Percentiles rank a stretch among this genome's conserved stretches.
Conservation (phyloP, 352 stramenopile species). For the Peronospora belbahrii region DNA sequence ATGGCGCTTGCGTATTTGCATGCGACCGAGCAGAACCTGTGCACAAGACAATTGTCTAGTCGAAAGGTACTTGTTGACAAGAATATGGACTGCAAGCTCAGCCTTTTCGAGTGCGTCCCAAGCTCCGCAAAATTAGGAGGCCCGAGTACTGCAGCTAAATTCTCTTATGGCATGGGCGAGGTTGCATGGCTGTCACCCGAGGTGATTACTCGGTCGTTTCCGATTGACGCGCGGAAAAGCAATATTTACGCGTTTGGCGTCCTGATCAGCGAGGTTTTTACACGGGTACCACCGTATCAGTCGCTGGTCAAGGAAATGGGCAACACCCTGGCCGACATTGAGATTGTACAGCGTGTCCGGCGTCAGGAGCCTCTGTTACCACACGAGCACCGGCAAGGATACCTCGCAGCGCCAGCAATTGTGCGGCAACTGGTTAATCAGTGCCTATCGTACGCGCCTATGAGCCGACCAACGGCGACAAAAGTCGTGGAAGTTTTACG, state of each 20-base stretch:
- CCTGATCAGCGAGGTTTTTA: conserved; percentile 51
- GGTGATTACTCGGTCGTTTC: conserved; percentile 36
- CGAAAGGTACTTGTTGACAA: conserved; percentile 53
- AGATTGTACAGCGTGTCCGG: conserved; percentile 33
- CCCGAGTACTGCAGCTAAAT: conserved; percentile 3
- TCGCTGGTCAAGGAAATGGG: conserved; percentile 33
- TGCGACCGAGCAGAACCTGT: conserved; percentile 35
- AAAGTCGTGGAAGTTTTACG: conserved; percentile 39
- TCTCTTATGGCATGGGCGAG: conserved; percentile 42
- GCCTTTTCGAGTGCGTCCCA: conserved; percentile 48
- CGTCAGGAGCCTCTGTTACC: conserved; percentile 29
- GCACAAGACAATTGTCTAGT: conserved; percentile 41
- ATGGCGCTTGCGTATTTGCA: conserved; percentile 58
- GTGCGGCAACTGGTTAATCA: conserved; percentile 35
- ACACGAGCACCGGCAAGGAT: conserved; percentile 41
- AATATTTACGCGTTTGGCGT: conserved; percentile 68
- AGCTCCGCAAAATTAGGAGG: conserved; percentile 27
- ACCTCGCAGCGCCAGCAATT: conserved; percentile 29
- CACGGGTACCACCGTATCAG: conserved; percentile 41
- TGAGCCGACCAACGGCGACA: conserved; percentile 42
- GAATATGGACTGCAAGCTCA: conserved; percentile 45
- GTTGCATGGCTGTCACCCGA: conserved; percentile 49
- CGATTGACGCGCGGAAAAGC: conserved; percentile 37
- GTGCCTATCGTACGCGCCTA: conserved; percentile 45
- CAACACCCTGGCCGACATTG: conserved; percentile 48